Evolutionary conservation across 2,329 filamentous ascomycete genomes (phyloP).

Genomic region (Endothia cerciana): DNA sequence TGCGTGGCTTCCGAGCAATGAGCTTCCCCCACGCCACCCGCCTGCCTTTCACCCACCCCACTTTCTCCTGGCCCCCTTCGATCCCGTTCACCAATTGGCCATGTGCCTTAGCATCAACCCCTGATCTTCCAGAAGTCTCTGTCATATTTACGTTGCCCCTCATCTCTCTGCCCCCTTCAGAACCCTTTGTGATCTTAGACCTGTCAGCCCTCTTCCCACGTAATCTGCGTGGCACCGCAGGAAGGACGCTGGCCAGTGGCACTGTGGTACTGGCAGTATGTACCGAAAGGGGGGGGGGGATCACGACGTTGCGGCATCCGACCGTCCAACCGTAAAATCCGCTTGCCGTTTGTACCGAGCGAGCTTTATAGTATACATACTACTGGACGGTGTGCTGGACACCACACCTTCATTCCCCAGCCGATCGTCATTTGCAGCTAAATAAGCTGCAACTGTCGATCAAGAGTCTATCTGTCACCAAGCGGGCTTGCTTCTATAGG

Average conservation of each 20-base stretch:
- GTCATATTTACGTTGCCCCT: neutral
- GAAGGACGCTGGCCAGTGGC: neutral
- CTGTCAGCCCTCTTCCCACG: neutral
- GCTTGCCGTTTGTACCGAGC: slow-evolving; percentile 1
- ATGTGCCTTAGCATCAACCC: neutral
- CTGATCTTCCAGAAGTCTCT: neutral
- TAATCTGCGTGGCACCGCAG: neutral
- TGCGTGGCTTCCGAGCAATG: neutral
- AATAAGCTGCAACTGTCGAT: slow-evolving; percentile 7
- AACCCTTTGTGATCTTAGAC: neutral
- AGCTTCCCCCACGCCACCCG: neutral
- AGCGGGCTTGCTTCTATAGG: neutral
- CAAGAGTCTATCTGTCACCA: neutral
- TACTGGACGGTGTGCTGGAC: neutral
- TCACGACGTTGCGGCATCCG: neutral
- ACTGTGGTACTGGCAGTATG: no score
- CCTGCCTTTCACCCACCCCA: neutral
- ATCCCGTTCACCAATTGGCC: neutral
- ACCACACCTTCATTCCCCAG: neutral
- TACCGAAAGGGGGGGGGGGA: neutral
- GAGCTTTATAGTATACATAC: slow-evolving; percentile 1
- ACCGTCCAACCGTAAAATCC: neutral
- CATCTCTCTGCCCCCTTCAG: neutral
- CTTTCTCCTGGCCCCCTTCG: neutral
- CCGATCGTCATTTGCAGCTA: slow-evolving; percentile 3